Conservation (phyloP, 1,284 basidiomycete species). For the Rhodotorula glutinis region DNA sequence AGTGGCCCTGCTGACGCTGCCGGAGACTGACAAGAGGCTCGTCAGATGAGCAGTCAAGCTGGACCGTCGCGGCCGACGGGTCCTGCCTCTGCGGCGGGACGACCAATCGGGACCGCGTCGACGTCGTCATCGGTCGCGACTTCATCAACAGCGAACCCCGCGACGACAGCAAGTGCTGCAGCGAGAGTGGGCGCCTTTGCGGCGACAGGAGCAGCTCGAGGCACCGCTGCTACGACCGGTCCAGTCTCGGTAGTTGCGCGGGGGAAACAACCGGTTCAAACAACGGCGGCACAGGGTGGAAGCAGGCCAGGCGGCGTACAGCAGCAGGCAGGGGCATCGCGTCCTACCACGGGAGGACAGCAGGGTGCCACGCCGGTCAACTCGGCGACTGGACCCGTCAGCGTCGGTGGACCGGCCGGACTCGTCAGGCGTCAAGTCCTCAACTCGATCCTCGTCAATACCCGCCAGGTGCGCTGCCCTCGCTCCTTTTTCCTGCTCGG, state of each 20-base stretch:
- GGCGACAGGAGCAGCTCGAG: neutral
- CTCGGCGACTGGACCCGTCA: neutral
- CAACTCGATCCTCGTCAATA: conserved; percentile 65
- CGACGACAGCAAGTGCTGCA: neutral
- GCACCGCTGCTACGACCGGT: neutral
- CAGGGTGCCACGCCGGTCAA: too few species aligned
- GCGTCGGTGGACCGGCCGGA: conserved; percentile 18
- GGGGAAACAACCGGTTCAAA: conserved; percentile 9
- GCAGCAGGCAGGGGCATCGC: neutral
- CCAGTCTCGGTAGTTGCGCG: conserved; percentile 1
- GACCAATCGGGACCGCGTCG: neutral
- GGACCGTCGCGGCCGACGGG: neutral
- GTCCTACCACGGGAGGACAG: neutral
- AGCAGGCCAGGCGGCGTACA: neutral
- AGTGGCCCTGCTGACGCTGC: too few species aligned
- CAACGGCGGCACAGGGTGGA: neutral
- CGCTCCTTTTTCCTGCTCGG: neutral
- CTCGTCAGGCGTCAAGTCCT: conserved; percentile 30
- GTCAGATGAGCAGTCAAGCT: neutral
- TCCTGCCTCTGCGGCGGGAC: neutral
- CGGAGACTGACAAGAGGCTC: too few species aligned
- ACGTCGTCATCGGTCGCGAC: conserved; percentile 4
- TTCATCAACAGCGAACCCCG: neutral
- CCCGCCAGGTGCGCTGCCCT: conserved; percentile 56
- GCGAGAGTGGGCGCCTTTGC: conserved; percentile 10